Conservation (phyloP, 2,329 filamentous ascomycete species). For the Exophiala bonariae region DNA sequence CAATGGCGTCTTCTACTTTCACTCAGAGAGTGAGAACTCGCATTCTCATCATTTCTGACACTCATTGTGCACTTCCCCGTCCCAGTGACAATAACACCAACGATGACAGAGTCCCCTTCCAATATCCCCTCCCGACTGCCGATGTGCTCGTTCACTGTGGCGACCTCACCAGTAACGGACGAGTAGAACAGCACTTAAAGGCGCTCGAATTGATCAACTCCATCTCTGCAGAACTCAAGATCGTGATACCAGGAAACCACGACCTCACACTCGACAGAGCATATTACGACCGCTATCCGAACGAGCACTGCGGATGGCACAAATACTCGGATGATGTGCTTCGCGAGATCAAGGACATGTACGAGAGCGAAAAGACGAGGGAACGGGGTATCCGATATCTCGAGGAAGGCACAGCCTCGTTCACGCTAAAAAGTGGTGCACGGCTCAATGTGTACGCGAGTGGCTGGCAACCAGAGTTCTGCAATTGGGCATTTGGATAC, state of each 20-base stretch:
- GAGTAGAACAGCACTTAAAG: constrained; percentile 46
- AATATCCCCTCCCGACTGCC: constrained; percentile 48
- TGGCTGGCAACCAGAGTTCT: constrained; percentile 58
- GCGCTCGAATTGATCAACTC: constrained; percentile 49
- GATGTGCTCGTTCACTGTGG: constrained; percentile 60
- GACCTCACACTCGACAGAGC: constrained; percentile 57
- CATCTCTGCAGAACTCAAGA: constrained; percentile 56
- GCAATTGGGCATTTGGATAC: constrained; percentile 58
- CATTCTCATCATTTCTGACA: constrained; percentile 27
- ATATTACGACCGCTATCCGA: constrained; percentile 42
- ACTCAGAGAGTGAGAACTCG: constrained; percentile 18
- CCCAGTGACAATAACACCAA: not conserved
- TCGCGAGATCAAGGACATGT: constrained; percentile 44
- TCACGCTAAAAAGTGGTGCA: constrained; percentile 51
- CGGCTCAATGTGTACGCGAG: constrained; percentile 54
- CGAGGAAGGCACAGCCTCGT: constrained; percentile 53
- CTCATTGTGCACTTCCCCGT: constrained; percentile 17
- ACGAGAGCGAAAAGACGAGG: constrained; percentile 45
- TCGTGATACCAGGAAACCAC: constrained; percentile 65
- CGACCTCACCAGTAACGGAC: constrained; percentile 57
- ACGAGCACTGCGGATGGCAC: constrained; percentile 29
- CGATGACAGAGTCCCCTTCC: constrained; percentile 21
- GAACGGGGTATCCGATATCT: constrained; percentile 53
- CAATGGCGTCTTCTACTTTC: not conserved
- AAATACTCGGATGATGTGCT: constrained; percentile 30